Conservation (phyloP, 768 basidiomycete genomes). For the Trametes villosa region DNA sequence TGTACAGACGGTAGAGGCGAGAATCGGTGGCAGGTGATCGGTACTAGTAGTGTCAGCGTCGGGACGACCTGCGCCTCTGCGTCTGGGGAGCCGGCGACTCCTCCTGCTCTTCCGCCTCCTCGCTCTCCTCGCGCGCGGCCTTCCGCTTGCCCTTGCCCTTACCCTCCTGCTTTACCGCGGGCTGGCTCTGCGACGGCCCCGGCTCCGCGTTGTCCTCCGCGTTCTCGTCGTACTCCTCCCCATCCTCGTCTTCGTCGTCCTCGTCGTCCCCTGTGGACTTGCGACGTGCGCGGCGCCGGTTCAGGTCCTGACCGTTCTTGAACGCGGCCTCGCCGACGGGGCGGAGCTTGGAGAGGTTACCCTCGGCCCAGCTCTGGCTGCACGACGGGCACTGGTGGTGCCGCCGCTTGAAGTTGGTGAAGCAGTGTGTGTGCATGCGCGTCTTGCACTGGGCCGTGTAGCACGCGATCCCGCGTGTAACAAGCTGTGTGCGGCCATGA, state of each 20-base stretch:
- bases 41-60: slow-evolving; percentile 15
- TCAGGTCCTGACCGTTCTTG: slow-evolving; percentile 54
- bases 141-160: slow-evolving; percentile 32
- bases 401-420: slow-evolving; percentile 51
- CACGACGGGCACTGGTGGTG: slow-evolving; percentile 60
- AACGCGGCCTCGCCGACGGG: slow-evolving; percentile 74
- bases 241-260: slow-evolving; percentile 46
- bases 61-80: slow-evolving; percentile 28
- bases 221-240: slow-evolving; percentile 46
- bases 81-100: slow-evolving; percentile 24
- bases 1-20: slow-evolving; percentile 6
- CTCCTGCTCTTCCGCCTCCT: slow-evolving; percentile 48
- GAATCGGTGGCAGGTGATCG: background rate
- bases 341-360: slow-evolving; percentile 47
- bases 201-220: slow-evolving; percentile 33
- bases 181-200: slow-evolving; percentile 35
- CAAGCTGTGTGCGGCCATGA: slow-evolving; percentile 45
- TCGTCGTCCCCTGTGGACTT: slow-evolving; percentile 29
- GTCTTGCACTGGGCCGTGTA: slow-evolving; percentile 62
- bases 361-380: slow-evolving; percentile 62
- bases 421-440: slow-evolving; percentile 69
- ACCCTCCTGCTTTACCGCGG: no score
- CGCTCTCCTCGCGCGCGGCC: slow-evolving; percentile 35
- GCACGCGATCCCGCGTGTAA: slow-evolving; percentile 74
- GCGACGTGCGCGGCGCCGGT: slow-evolving; percentile 40